Evolutionary conservation across 179 eudicot species (phyloP).

Genomic region (Camellia oleifera): DNA sequence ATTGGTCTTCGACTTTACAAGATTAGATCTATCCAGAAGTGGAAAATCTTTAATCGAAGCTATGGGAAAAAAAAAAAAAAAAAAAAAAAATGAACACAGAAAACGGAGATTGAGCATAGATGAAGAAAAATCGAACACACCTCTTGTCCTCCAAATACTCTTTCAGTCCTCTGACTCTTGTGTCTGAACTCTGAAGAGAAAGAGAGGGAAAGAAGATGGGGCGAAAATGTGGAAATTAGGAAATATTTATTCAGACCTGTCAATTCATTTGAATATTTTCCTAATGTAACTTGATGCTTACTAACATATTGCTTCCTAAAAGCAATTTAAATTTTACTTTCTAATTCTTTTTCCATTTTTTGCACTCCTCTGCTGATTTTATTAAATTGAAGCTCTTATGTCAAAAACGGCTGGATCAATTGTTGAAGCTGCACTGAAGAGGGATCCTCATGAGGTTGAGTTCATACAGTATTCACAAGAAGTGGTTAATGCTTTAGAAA

Average conservation of each 20-base stretch:
- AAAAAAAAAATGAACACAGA: no score
- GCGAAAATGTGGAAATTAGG: background rate
- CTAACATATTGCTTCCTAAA: background rate
- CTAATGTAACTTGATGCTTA: background rate
- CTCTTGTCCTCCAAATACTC: no score
- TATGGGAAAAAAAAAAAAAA: no score
- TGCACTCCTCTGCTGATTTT: conserved; percentile 16
- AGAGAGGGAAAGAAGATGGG: no score
- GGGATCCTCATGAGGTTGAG: conserved; percentile 97
- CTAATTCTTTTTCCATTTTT: conserved; percentile 7
- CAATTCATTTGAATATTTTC: background rate
- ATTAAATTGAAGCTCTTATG: conserved; percentile 70
- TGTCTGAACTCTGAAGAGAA: no score
- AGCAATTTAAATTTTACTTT: background rate
- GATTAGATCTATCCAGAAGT: no score
- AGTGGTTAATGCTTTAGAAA: conserved; percentile 83
- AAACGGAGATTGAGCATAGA: no score
- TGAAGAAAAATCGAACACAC: no score
- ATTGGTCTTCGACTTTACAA: no score
- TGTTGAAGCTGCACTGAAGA: conserved; percentile 85
- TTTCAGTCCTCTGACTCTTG: no score
- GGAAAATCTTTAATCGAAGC: no score
- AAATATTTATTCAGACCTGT: background rate
- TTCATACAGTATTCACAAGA: conserved; percentile 95
- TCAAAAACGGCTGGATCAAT: conserved; percentile 99